phyloP scores from a whole-genome alignment of 129 eudicot species.

The Glebionis coronaria region DNA sequence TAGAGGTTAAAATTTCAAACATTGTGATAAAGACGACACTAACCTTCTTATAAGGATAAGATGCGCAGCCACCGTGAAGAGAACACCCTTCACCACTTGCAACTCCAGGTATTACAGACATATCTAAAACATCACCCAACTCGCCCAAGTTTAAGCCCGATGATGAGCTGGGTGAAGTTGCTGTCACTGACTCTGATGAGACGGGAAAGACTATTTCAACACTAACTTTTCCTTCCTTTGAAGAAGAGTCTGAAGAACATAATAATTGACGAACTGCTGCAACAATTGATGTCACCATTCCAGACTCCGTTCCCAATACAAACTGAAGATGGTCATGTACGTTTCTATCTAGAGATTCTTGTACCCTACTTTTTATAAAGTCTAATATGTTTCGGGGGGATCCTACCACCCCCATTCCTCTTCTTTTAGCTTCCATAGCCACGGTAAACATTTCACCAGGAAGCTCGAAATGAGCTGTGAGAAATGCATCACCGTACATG shows the following conservation, averaged over 20 bases:
- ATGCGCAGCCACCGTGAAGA: too few species aligned
- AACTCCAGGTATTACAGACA: too few species aligned
- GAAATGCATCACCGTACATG: constrained; percentile 93
- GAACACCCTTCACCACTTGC: background rate
- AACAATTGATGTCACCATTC: constrained; percentile 97
- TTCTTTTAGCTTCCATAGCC: constrained; percentile 94
- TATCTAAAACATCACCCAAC: too few species aligned
- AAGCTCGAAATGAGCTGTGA: constrained; percentile 98
- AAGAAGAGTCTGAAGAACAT: constrained; percentile 29
- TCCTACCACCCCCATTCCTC: constrained; percentile 99
- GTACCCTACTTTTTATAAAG: constrained; percentile 70
- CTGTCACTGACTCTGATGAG: constrained; percentile 48
- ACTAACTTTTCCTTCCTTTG: constrained; percentile 41
- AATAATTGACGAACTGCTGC: constrained; percentile 61
- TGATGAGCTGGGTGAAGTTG: background rate
- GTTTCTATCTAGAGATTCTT: constrained; percentile 82
- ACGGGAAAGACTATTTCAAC: constrained; percentile 97
- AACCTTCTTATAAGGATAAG: background rate
- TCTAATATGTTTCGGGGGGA: constrained; percentile 93
- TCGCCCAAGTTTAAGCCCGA: background rate
- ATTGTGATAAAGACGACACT: too few species aligned
- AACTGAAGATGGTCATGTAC: constrained; percentile 92
- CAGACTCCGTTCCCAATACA: constrained; percentile 93
- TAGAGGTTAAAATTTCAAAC: too few species aligned
- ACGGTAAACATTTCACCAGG: constrained; percentile 98